Conservation (phyloP, 202 grass and related monocot species). For the Carex arenaria region DNA sequence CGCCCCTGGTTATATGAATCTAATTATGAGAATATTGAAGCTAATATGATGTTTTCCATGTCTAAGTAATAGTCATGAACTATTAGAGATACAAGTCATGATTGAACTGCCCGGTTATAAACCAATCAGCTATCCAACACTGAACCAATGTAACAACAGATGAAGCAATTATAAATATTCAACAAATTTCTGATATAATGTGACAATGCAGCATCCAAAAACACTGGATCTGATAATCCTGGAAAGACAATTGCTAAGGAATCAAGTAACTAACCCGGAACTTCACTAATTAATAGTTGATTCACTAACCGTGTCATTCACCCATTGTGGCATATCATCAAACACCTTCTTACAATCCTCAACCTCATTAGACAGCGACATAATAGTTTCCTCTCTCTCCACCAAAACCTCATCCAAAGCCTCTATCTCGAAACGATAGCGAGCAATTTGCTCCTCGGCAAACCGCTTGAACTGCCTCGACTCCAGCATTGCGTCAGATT, state of each 20-base stretch:
- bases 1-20: no score
- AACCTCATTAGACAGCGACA: constrained; percentile 25
- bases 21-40: neutral
- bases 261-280: neutral
- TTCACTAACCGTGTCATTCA: constrained; percentile 22
- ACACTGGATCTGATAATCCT: neutral
- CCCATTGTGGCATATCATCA: constrained; percentile 41
- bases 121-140: neutral
- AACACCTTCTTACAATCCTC: constrained; percentile 19
- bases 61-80: neutral
- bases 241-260: neutral
- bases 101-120: neutral
- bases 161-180: neutral
- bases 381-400: constrained; percentile 28
- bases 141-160: neutral
- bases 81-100: neutral
- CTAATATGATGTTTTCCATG: neutral
- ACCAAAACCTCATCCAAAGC: constrained; percentile 42
- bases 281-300: neutral
- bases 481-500: constrained; percentile 77
- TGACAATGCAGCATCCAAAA: neutral
- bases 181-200: neutral
- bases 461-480: constrained; percentile 58
- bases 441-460: constrained; percentile 68
- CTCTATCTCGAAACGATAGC: constrained; percentile 37